These are phyloP conservation scores for Croton laevigatus DNA, from an alignment of 441 rosid species.

Conservation along the genomic window DNA sequence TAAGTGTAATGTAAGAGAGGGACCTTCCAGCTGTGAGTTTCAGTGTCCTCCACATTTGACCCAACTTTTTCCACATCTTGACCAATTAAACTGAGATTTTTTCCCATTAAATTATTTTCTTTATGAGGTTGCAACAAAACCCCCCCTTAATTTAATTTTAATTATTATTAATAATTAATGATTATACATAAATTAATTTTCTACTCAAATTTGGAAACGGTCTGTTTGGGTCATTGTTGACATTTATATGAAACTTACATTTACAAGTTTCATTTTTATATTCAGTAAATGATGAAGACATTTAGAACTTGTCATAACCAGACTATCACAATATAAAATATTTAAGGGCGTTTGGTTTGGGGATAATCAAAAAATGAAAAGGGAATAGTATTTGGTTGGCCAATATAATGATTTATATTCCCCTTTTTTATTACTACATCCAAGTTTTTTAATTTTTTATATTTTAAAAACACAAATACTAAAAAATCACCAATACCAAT, in stretches of 20 bases:
- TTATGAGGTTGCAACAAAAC: constrained; percentile 14
- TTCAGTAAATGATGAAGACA: background rate
- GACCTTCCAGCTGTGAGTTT: constrained; percentile 64
- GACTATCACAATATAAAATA: background rate
- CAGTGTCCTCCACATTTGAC: constrained; percentile 41
- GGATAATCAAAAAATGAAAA: too few relatives aligned
- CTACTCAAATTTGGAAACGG: constrained; percentile 12
- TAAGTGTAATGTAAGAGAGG: constrained; percentile 26
- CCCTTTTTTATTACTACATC: too few relatives aligned
- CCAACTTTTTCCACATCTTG: constrained; percentile 43
- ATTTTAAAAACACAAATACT: too few relatives aligned
- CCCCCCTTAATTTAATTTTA: background rate
- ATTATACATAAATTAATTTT: background rate
- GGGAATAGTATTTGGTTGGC: too few relatives aligned
- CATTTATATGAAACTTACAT: constrained; percentile 7
- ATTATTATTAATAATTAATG: too few relatives aligned
- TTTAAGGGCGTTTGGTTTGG: too few relatives aligned
- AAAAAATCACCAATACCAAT: too few relatives aligned
- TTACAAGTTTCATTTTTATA: constrained; percentile 4
- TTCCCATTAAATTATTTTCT: background rate
- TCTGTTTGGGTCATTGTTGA: constrained; percentile 20
- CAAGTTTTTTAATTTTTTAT: too few relatives aligned
- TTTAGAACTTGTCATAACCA: background rate
- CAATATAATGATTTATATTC: too few relatives aligned
- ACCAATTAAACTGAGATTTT: constrained; percentile 42